Evolutionary conservation across 2,329 filamentous ascomycete species (phyloP).

Genomic region (Aspergillus fructus): DNA sequence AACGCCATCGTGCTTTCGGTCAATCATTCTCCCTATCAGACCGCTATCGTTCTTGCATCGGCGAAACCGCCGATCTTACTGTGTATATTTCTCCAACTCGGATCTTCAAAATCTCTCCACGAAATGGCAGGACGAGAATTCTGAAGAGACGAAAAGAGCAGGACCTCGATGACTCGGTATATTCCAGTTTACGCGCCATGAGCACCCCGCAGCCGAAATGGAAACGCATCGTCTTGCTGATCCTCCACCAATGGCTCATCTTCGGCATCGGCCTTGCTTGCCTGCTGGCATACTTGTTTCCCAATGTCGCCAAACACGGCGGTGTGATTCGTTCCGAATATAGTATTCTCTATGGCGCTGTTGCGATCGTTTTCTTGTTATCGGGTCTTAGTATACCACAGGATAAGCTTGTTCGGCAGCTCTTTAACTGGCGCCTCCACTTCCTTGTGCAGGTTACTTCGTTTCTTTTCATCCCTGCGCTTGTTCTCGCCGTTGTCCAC

Average conservation of each 20-base stretch:
- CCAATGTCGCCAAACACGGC: conserved; percentile 50
- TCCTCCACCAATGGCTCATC: conserved; percentile 63
- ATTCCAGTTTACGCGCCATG: neutral
- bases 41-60: neutral
- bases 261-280: conserved; percentile 58
- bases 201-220: conserved; percentile 8
- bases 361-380: conserved; percentile 69
- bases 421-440: conserved; percentile 67
- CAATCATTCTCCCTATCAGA: conserved; percentile 11
- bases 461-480: conserved; percentile 64
- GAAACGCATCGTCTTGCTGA: conserved; percentile 25
- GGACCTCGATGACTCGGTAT: neutral
- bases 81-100: neutral
- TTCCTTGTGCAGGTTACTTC: conserved; percentile 66
- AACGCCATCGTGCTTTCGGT: neutral
- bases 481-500: conserved; percentile 59
- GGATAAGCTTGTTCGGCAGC: conserved; percentile 60
- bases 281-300: conserved; percentile 55
- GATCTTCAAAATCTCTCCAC: neutral
- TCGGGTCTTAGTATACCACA: conserved; percentile 69
- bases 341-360: conserved; percentile 64
- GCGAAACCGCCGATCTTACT: conserved; percentile 1
- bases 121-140: neutral
- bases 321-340: conserved; percentile 41
- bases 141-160: neutral